A percentile compares a stretch with the other conserved stretches of the same genome.
These are phyloP conservation scores for Penicillium hesseltinei DNA, from an alignment of 2,329 filamentous ascomycete genomes.

Conservation along the genomic window DNA sequence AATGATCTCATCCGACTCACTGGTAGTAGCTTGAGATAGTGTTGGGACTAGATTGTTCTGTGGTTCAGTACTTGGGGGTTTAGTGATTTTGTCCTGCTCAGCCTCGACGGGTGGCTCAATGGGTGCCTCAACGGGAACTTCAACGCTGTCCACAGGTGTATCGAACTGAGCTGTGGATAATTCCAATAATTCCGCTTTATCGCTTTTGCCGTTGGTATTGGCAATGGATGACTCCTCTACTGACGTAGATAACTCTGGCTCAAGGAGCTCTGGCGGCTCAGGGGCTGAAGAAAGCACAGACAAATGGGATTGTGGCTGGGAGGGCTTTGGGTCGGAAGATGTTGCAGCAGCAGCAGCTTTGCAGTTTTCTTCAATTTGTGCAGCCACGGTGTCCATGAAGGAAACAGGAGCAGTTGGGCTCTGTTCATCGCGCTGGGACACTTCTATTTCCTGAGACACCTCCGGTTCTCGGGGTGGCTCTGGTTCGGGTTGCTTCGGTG, in stretches of 20 bases:
- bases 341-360: not conserved
- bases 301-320: not conserved
- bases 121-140: not conserved
- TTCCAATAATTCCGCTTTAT: not conserved
- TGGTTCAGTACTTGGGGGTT: not conserved
- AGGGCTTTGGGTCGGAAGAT: not conserved
- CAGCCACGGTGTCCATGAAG: not conserved
- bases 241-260: not conserved
- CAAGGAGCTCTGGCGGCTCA: too few species aligned
- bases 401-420: not conserved
- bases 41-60: not conserved
- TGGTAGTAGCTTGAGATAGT: not conserved
- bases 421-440: not conserved
- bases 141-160: not conserved
- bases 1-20: conserved; percentile 23
- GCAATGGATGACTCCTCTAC: not conserved
- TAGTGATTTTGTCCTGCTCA: not conserved
- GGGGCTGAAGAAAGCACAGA: not conserved
- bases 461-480: not conserved
- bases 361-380: not conserved
- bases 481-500: not conserved
- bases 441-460: not conserved
- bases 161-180: not conserved
- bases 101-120: too few species aligned
- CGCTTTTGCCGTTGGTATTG: not conserved